Evolutionary conservation across 2,329 filamentous ascomycete species (phyloP), one percentile per base, ranked within the genome.

Genomic region (Ceratocystis lukuohia): DNA sequence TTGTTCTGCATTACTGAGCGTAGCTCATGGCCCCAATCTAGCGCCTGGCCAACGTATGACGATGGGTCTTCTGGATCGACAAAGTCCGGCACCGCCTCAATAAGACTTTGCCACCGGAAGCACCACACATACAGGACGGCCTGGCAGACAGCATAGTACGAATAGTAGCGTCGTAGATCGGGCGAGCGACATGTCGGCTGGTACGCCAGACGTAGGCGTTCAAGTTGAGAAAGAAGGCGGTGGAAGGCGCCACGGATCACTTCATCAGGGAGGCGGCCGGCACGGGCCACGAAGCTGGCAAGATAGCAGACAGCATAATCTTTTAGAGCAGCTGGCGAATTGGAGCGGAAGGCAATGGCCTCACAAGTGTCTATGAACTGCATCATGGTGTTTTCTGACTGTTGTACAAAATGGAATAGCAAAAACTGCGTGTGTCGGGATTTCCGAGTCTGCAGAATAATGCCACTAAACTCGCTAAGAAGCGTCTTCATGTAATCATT

Each of bases 351-450:
- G 1, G 76, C 76, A 50, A 68, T 68, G 10, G 66, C 65, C 50
- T 70, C 69, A 61, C 68, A 69, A 3, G 74, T 76, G 28, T 75
- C 74, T 46, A 78, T 77, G 70, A 93, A 88, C 28, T 86, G 87
- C 44, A 88, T 88, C 67, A 90, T 87, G 61, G 96, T 84, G 57
- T 83, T 81, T 37, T 88, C 86, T 7, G 90, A 89, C 67, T 83
- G 84, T 75, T 99, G 93, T 17, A 89, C 89, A 74, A 96, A 96
- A 76, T 96, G 93, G 76, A 99, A 99, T 63, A 97, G 82, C 61
- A 99, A 83, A 71, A 97, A 99, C 72, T 99, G 94, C 0, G 91
- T 91, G 74, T 97, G 93, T 44, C 94, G 87, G 28, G 91, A 96
- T 70, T 91, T 89, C 74, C 94, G 91, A 15, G 91, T 95, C 2